Base-by-base conservation (phyloP, 148 eudicot species). In the Vaccinium myrtillus region DNA sequence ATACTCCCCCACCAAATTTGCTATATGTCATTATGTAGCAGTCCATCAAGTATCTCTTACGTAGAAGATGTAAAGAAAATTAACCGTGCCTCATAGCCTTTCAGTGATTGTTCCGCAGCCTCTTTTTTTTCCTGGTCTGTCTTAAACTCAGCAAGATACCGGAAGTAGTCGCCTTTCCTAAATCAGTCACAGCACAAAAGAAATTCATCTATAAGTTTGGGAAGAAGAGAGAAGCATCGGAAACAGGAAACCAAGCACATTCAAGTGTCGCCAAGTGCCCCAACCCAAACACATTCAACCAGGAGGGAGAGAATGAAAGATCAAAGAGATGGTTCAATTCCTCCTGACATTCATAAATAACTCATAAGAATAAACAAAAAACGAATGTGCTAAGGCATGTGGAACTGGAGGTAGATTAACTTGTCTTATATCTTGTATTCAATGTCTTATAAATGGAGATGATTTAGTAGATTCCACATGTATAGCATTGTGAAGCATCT, bases 101-200 rank as follows among this genome's bases (percentile, higher is more conserved):
- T 50, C 12, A 84, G 86, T 21, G 83, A 78, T 23, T 84, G 69
- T 43, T 84, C 86, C 8, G 86, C 82, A 23, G 86, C 86, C 69
- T 84, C 86, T 65, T 84, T 84, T 48, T 78, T 84, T 61, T 84
- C 86, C 7, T 56, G 51, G 2, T 75, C 86, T 13, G 63, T 69
- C 82, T 78, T 84, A 18, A 84, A 84, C 82, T 84, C 82, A 25
- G 86, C 86, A 46, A 84, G 21, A 36, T 84, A 84, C 77, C 86
- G 51, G 79, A 78, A 55, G n/a, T 85, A 85, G 74, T 85, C 87
- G 4, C 87, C 87, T 79, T 85, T 85, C 87, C 70, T 63, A 63
- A 63, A n/a, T n/a, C 10, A 23, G 70, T 8, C 70, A 23, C 30
- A 63, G 30, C 13, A 63, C 14, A 63, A n/a, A 63, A 63, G 12